Base-by-base conservation (phyloP, 2,329 filamentous ascomycete genomes). In the Tolypocladium amazonense region DNA sequence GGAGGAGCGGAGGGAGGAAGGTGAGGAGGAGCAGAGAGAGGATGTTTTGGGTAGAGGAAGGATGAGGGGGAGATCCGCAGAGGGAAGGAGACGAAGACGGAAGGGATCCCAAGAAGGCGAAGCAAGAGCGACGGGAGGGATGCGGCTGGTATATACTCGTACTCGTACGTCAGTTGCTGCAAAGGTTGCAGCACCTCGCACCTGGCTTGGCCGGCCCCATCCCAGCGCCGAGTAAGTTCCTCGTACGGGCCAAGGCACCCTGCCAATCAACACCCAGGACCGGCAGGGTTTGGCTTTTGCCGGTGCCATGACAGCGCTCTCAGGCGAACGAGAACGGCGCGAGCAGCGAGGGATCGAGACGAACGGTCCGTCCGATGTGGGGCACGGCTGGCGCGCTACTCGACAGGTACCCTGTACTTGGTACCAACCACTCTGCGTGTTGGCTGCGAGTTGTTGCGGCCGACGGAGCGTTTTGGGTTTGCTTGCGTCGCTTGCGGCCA, bases 351-450 rank as follows among this genome's bases (percentile, higher is more conserved):
- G 15, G 54, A 25, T 25, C 37, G 53, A 50, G 56, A 61, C 59
- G 57, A 27, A 53, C 27, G 18, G 59, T 30, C 41, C 55, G 43
- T 43, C 54, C 59, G 52, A 61, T 61, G 61, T 62, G 61, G 61
- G 57, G 59, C 39, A n/a, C 39, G 23, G 41, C 59, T 56, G 59
- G 53, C 27, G 15, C 56, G 37, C 57, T 62, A 56, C 58, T 38
- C 56, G 35, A 6, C 47, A 11, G 47, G 50, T 43, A 52, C 50
- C 27, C 47, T 27, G 47, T 30, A 50, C 47, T 20, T 58, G 57
- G 37, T 58, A 54, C 47, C 47, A 52, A n/a, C n/a, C 47, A 25
- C 20, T 5, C 18, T 33, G 47, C 47, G n/a, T n/a, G n/a, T n/a
- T n/a, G n/a, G n/a, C n/a, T n/a, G n/a, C n/a, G n/a, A n/a, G n/a